Evolutionary conservation across 2,329 filamentous ascomycete genomes (phyloP).

Genomic region (Colletotrichum spaethianum): DNA sequence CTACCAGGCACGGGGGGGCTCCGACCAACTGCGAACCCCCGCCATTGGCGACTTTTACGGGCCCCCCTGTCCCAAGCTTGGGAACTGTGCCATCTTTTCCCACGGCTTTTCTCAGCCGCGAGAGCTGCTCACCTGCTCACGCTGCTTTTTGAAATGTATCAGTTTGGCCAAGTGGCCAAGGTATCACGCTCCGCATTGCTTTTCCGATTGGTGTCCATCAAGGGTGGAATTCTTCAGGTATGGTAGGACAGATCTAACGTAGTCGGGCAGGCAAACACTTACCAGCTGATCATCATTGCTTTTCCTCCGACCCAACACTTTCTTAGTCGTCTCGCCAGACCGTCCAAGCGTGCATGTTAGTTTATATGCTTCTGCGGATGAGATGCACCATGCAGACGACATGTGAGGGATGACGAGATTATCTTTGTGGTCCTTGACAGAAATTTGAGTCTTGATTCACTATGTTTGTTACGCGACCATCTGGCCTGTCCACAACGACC

Average conservation of each 20-base stretch:
- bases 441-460: neutral
- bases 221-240: neutral
- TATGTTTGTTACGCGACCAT: constrained; percentile 10
- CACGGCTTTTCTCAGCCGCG: constrained; percentile 14
- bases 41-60: constrained; percentile 30
- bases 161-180: neutral
- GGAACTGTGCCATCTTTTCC: neutral
- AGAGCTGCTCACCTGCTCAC: neutral
- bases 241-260: neutral
- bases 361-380: constrained; percentile 18
- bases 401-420: constrained; percentile 7
- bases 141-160: neutral
- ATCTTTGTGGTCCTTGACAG: neutral
- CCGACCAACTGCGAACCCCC: constrained; percentile 25
- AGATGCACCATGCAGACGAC: constrained; percentile 16
- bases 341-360: constrained; percentile 34
- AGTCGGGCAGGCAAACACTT: neutral
- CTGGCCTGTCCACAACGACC: neutral
- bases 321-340: constrained; percentile 19
- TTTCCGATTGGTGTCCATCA: neutral
- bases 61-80: neutral
- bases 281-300: constrained; percentile 18
- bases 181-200: neutral
- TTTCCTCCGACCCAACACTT: constrained; percentile 28
- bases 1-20: constrained; percentile 40